Evolutionary conservation across 2,329 filamentous ascomycete genomes (phyloP), one percentile per base, ranked within the genome.

Genomic region (Botrytis elliptica): DNA sequence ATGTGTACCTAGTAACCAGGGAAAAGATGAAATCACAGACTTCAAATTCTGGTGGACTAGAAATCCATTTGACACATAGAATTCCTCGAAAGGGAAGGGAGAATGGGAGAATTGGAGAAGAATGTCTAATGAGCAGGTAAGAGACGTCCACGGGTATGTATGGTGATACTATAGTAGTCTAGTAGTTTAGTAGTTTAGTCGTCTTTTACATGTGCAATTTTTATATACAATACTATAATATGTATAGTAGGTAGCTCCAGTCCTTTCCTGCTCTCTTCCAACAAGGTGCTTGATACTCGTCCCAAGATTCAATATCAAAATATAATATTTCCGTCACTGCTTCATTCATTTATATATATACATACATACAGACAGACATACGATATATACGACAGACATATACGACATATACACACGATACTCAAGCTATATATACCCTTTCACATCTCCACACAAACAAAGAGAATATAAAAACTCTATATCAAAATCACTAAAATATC

Each of bases 61-160:
- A 67, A n/a, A n/a, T 52, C 22, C 49, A 40, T 29, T 29, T 68
- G 65, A 42, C 65, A 57, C 49, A 68, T 68, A 57, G 29, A 55
- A 68, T 68, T 33, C 65, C 65, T 33, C 36, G 4, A 42, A 29
- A 22, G 36, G 49, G 5, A 68, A 64, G 38, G 22, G 38, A 64
- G 25, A 18, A 52, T 7, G 4, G 10, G 49, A 52, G 49, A 52
- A 52, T 14, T 6, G 49, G 49, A 52, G 49, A 14, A 52, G 46
- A 25, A 52, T 52, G 46, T 49, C 46, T 10, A 49, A 38, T 62
- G 59, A 10, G 33, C 12, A 62, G 33, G 33, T 22, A 25, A 8
- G 36, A 40, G 60, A n/a, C 33, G 33, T 33, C 33, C 33, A 33
- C 33, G 33, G 33, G 33, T 33, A 33, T 38, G 25, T 42, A 63